Conservation (phyloP, 176 grass and related monocot species). For the Aegilops longissima region DNA sequence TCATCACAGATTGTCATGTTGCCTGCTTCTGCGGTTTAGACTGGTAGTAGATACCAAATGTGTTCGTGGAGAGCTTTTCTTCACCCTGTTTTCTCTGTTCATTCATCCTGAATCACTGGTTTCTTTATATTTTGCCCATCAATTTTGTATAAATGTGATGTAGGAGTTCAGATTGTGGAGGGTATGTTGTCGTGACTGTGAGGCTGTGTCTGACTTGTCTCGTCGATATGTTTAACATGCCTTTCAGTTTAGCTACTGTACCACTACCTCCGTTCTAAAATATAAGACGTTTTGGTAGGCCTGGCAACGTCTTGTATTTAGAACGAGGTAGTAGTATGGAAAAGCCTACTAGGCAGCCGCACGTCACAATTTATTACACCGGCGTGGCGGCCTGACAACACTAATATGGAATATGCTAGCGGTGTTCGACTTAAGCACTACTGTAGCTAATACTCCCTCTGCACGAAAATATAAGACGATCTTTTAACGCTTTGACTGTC, state of each 20-base stretch:
- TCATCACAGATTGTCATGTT: slow-evolving; percentile 6
- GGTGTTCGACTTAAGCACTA: too few relatives aligned
- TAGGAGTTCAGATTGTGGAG: slow-evolving; percentile 37
- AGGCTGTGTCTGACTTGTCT: slow-evolving; percentile 3
- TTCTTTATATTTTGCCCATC: slow-evolving; percentile 24
- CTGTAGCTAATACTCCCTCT: too few relatives aligned
- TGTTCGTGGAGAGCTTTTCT: slow-evolving; percentile 35
- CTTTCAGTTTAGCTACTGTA: not conserved
- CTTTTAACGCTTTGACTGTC: too few relatives aligned
- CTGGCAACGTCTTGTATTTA: too few relatives aligned
- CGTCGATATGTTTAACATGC: not conserved
- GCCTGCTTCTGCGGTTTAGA: slow-evolving; percentile 2
- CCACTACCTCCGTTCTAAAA: too few relatives aligned
- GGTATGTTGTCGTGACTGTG: slow-evolving; percentile 17
- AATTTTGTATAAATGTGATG: slow-evolving; percentile 55
- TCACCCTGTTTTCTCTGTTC: not conserved
- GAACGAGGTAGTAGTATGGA: too few relatives aligned
- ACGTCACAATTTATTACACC: too few relatives aligned
- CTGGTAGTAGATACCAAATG: slow-evolving; percentile 28
- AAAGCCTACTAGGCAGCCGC: too few relatives aligned
- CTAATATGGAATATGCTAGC: too few relatives aligned
- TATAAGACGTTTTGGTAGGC: too few relatives aligned
- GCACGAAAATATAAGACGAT: too few relatives aligned
- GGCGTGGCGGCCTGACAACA: too few relatives aligned
- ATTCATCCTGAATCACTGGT: slow-evolving; percentile 22